Evolutionary conservation across 2,329 filamentous ascomycete genomes (phyloP), one percentile per base, ranked within the genome.

Genomic region (Phoma sp.): DNA sequence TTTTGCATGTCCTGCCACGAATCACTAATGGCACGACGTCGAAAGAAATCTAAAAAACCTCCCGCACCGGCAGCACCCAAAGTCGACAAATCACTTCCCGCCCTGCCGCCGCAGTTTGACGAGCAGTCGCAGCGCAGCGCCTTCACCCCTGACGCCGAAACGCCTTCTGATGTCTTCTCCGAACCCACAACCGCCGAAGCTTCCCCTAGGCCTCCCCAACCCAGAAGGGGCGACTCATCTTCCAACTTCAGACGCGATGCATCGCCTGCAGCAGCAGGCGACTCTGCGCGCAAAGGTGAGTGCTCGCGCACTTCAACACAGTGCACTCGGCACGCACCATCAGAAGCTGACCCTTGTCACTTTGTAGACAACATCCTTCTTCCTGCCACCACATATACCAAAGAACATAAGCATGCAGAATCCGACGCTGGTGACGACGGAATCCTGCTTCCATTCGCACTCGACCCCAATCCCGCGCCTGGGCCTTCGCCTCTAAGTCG

Each of bases 1-100:
- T 98, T 99, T 74, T 99, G 95, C 79, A 99, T 99, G 95, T 92
- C 89, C 70, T 99, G 95, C 74, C 95, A 99, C 72, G 95, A 99
- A 77, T 95, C 92, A 23, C 79, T 99, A 47, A 98, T 98, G 92
- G 92, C 93, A 42, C 84, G 93, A 60, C 85, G 93, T 61, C 85
- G 92, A 69, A 97, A 98, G 78, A 92, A 91, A 75, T 88, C 89
- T 32, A 92, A 91, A 75, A 74, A 75, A 47, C 66, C 71, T 2
- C 67, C 68, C 12, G 61, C 71, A 43, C 60, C 65, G n/a, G 64
- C 68, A 1, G 45, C 63, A 10, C 84, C 87, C 17, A 87, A 91
- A 58, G 85, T 90, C 32, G 93, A 99, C 73, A 98, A 98, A 75
- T 96, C 92, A 6, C 80, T 99, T 29, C 95, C 95, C 17, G 95